These are phyloP conservation scores for Poronia punctata DNA, from an alignment of 495 filamentous ascomycete species.

Conservation along the genomic window DNA sequence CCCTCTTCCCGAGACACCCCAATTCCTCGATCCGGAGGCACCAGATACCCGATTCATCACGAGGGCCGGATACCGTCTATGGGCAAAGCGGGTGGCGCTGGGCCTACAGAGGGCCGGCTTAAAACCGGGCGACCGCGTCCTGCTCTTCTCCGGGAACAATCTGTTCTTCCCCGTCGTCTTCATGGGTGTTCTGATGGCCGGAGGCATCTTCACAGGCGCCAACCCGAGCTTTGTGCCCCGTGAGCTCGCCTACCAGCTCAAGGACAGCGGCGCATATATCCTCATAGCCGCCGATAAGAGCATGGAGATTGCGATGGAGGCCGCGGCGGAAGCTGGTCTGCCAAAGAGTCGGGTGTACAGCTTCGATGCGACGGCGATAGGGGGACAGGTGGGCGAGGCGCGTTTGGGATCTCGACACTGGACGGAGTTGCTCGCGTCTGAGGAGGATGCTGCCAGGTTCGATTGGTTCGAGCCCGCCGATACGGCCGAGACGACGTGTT, in stretches of 20 bases:
- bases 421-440: slow-evolving; percentile 34
- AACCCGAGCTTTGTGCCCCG: slow-evolving; percentile 67
- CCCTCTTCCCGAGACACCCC: slow-evolving; percentile 27
- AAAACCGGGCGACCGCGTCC: slow-evolving; percentile 60
- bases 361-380: slow-evolving; percentile 39
- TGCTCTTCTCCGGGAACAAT: slow-evolving; percentile 65
- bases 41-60: slow-evolving; percentile 38
- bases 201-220: slow-evolving; percentile 72
- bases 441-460: slow-evolving; percentile 37
- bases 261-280: slow-evolving; percentile 59
- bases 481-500: slow-evolving; percentile 30
- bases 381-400: slow-evolving; percentile 31
- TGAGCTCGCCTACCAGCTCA: slow-evolving; percentile 65
- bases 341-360: slow-evolving; percentile 41
- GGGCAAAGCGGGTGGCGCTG: slow-evolving; percentile 63
- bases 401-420: slow-evolving; percentile 33
- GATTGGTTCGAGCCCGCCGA: slow-evolving; percentile 34
- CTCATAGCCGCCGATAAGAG: slow-evolving; percentile 51
- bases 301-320: slow-evolving; percentile 56
- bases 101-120: slow-evolving; percentile 62
- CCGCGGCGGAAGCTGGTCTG: slow-evolving; percentile 61
- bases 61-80: slow-evolving; percentile 51
- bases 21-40: slow-evolving; percentile 51
- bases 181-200: slow-evolving; percentile 68
- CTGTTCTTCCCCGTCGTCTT: slow-evolving; percentile 68